These are phyloP conservation scores for Penicillium soppii DNA, from an alignment of 495 filamentous ascomycete genomes.

Conservation along the genomic window DNA sequence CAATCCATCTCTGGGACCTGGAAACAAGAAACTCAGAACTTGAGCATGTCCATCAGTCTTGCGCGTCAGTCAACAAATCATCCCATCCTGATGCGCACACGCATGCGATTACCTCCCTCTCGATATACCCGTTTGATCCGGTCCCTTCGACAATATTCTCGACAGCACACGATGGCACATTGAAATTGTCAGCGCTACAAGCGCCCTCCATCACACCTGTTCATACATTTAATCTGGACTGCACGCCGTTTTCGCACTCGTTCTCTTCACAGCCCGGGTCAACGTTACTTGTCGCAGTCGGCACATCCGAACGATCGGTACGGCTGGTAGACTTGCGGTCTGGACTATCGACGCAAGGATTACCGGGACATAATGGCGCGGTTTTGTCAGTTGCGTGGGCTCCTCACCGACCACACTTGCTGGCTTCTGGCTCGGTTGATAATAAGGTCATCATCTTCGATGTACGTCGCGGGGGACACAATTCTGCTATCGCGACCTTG, in stretches of 20 bases:
- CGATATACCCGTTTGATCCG: conserved; percentile 80
- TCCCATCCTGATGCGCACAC: conserved; percentile 57
- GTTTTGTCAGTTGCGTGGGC: conserved; percentile 78
- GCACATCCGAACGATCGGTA: conserved; percentile 75
- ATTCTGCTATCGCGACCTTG: conserved; percentile 64
- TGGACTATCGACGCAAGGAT: conserved; percentile 70
- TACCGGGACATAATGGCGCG: conserved; percentile 70
- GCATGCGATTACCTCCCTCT: conserved; percentile 79
- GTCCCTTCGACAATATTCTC: conserved; percentile 75
- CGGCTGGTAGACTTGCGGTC: conserved; percentile 81
- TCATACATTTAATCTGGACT: conserved; percentile 68
- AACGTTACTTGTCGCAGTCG: conserved; percentile 76
- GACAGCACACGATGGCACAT: conserved; percentile 77
- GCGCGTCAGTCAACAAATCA: conserved; percentile 43
- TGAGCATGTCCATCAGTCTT: conserved; percentile 49
- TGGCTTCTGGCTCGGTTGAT: conserved; percentile 76
- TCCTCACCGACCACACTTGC: conserved; percentile 70
- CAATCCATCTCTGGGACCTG: conserved; percentile 82
- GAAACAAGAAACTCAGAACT: conserved; percentile 48
- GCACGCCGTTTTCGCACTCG: conserved; percentile 72
- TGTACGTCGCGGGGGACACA: conserved; percentile 64
- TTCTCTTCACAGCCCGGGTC: conserved; percentile 69
- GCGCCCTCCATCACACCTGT: conserved; percentile 43
- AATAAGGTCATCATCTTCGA: conserved; percentile 83
- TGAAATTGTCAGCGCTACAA: conserved; percentile 75